Conservation (phyloP, 768 basidiomycete genomes). For the Termitomyces heimii region DNA sequence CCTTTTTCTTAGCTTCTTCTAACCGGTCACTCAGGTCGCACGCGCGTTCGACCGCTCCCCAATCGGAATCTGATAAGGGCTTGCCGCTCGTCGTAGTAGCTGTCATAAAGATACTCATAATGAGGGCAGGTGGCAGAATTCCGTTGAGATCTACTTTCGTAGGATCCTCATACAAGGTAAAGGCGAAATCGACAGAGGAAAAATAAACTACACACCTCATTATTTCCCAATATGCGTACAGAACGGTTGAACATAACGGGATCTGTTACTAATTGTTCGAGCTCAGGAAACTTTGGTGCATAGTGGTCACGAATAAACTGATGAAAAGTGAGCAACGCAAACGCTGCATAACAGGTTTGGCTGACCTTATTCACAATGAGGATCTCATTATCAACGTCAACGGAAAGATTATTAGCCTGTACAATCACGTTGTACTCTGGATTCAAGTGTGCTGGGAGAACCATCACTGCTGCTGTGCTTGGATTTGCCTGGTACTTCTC, state of each 20-base stretch:
- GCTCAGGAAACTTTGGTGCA: slow-evolving; percentile 89
- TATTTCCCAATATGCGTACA: slow-evolving; percentile 83
- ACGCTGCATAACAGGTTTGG: neutral
- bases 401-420: slow-evolving; percentile 94
- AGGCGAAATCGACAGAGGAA: neutral
- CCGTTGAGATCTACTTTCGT: slow-evolving; percentile 80
- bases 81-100: slow-evolving; percentile 88
- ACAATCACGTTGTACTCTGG: slow-evolving; percentile 97
- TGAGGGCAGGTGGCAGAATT: slow-evolving; percentile 80
- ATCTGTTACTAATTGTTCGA: slow-evolving; percentile 92
- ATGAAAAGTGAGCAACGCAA: neutral
- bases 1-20: slow-evolving; percentile 87
- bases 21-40: slow-evolving; percentile 86
- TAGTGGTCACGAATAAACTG: slow-evolving; percentile 99
- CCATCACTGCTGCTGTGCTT: slow-evolving; percentile 72
- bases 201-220: slow-evolving; percentile 41
- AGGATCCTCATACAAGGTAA: slow-evolving; percentile 50
- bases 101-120: slow-evolving; percentile 95
- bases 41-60: slow-evolving; percentile 78
- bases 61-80: slow-evolving; percentile 60
- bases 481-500: slow-evolving; percentile 80
- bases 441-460: slow-evolving; percentile 78
- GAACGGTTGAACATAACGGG: slow-evolving; percentile 90
- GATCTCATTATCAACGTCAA: slow-evolving; percentile 98
- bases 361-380: slow-evolving; percentile 90